Conservation (phyloP, 768 basidiomycete species). For the Lactarius pseudohatsudake region DNA sequence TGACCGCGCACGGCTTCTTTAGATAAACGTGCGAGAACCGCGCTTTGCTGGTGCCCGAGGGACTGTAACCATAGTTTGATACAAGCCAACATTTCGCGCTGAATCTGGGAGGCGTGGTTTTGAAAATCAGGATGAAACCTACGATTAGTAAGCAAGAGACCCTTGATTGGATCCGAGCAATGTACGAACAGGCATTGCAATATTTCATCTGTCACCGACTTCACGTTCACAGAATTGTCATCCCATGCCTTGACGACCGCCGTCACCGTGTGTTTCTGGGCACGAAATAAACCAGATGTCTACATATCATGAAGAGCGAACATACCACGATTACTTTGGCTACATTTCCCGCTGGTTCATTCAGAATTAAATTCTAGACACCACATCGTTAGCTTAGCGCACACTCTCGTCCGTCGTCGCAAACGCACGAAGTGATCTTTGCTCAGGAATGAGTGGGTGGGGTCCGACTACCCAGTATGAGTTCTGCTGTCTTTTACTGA, state of each 20-base stretch:
- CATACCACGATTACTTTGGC: constrained; percentile 68
- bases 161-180: not conserved
- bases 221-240: constrained; percentile 58
- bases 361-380: constrained; percentile 70
- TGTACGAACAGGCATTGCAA: constrained; percentile 60
- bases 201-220: constrained; percentile 58
- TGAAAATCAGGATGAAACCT: constrained; percentile 89
- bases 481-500: not conserved
- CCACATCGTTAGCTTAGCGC: constrained; percentile 14
- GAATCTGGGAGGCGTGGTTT: constrained; percentile 58
- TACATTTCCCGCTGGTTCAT: constrained; percentile 78
- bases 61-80: constrained; percentile 61
- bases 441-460: constrained; percentile 85
- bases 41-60: constrained; percentile 48
- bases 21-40: constrained; percentile 54
- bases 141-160: not conserved
- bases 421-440: constrained; percentile 84
- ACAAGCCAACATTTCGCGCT: constrained; percentile 72
- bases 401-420: constrained; percentile 11
- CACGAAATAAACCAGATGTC: constrained; percentile 1
- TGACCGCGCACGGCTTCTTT: constrained; percentile 71
- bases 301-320: constrained; percentile 17
- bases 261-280: constrained; percentile 60
- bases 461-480: constrained; percentile 58
- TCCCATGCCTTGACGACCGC: constrained; percentile 83